Conservation (phyloP, 345 rosid genomes). For the Brassica rapa region DNA sequence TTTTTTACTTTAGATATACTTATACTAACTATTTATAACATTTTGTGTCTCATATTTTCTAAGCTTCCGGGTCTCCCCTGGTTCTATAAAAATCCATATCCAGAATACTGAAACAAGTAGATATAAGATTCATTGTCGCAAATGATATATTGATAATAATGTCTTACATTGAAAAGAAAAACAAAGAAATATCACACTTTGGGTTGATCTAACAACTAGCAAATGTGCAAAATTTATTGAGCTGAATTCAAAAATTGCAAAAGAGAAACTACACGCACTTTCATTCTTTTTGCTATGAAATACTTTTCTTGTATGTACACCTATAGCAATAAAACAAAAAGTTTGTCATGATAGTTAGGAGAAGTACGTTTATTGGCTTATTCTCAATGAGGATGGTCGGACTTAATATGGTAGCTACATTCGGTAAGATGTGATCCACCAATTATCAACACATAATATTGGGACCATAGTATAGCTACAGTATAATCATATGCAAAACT, state of each 20-base stretch:
- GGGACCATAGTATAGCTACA: constrained; percentile 17
- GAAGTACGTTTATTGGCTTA: constrained; percentile 3
- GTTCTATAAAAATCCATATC: background rate
- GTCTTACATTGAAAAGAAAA: background rate
- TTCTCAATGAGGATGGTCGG: constrained; percentile 14
- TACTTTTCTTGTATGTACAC: background rate
- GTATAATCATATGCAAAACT: background rate
- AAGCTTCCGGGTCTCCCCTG: too few relatives aligned
- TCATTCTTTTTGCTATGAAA: background rate
- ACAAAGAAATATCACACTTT: background rate
- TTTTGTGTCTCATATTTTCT: too few relatives aligned
- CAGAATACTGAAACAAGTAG: background rate
- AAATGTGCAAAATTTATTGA: background rate
- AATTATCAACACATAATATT: background rate
- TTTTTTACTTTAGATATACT: too few relatives aligned
- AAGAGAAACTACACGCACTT: background rate
- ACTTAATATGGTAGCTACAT: constrained; percentile 5
- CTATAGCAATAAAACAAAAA: background rate
- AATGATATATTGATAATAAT: background rate
- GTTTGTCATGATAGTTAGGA: background rate
- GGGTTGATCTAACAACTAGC: background rate
- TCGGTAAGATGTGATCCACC: constrained; percentile 16
- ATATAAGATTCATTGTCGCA: background rate
- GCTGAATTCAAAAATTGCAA: background rate
- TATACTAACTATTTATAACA: too few relatives aligned